phyloP scores from a whole-genome alignment of 106 monocot species.

The Dioscorea alata region DNA sequence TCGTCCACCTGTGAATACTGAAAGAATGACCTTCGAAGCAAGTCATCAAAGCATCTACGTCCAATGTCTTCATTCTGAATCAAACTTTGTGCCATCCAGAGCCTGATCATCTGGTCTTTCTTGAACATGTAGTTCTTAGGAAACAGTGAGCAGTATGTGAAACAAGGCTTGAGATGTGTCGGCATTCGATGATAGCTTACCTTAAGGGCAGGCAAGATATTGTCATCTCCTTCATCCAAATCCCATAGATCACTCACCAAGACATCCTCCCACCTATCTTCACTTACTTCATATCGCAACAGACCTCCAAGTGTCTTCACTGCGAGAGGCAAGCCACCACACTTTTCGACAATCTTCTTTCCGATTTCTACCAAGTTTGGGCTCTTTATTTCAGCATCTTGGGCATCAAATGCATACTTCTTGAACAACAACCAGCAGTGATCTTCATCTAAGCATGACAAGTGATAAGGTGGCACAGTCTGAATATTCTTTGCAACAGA shows the following conservation, averaged over 20 bases:
- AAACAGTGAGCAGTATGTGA: constrained; percentile 14
- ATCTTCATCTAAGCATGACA: background rate
- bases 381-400: background rate
- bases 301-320: constrained; percentile 12
- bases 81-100: constrained; percentile 20
- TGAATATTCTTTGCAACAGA: background rate
- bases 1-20: background rate
- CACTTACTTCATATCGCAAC: background rate
- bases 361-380: constrained; percentile 5
- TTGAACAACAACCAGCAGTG: background rate
- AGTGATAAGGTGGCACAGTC: background rate
- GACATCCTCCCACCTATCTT: constrained; percentile 14
- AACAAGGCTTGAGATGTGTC: constrained; percentile 18
- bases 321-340: constrained; percentile 11
- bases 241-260: constrained; percentile 15
- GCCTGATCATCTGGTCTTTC: background rate
- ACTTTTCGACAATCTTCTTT: constrained; percentile 9
- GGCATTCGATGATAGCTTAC: constrained; percentile 20
- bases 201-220: constrained; percentile 14
- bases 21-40: background rate
- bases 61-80: background rate
- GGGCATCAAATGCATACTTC: background rate
- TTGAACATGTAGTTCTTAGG: constrained; percentile 8
- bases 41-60: constrained; percentile 1
- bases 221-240: background rate